Conservation (phyloP, 495 filamentous ascomycete genomes). For the Talaromyces ruber region DNA sequence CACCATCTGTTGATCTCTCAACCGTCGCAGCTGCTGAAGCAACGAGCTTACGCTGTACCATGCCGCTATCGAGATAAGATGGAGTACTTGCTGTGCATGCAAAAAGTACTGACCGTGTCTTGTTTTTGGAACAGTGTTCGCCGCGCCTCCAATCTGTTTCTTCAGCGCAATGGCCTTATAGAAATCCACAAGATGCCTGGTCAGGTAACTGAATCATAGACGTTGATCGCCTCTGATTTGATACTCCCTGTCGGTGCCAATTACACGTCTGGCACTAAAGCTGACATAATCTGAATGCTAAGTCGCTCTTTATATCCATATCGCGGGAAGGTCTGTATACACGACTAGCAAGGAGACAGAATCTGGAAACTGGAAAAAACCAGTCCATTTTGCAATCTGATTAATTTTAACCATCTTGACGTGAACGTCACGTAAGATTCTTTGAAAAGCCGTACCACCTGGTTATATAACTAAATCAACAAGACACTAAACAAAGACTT, state of each 20-base stretch:
- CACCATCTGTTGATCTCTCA: slow-evolving; percentile 27
- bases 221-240: neutral
- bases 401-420: neutral
- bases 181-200: neutral
- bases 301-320: too few species aligned
- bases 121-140: slow-evolving; percentile 21
- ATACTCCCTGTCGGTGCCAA: neutral
- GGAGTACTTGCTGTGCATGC: slow-evolving; percentile 36
- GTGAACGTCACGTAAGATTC: neutral
- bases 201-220: neutral
- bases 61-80: slow-evolving; percentile 14
- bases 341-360: neutral
- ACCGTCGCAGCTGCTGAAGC: slow-evolving; percentile 31
- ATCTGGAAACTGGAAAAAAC: too few species aligned
- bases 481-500: too few species aligned
- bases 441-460: neutral
- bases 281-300: too few species aligned
- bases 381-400: too few species aligned
- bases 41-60: slow-evolving; percentile 26
- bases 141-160: neutral
- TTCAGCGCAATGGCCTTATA: neutral
- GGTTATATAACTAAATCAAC: too few species aligned
- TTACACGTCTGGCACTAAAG: too few species aligned
- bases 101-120: slow-evolving; percentile 25
- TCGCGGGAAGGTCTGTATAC: too few species aligned